Conservation (phyloP, 2,329 filamentous ascomycete genomes). For the Beauveria brongniartii region DNA sequence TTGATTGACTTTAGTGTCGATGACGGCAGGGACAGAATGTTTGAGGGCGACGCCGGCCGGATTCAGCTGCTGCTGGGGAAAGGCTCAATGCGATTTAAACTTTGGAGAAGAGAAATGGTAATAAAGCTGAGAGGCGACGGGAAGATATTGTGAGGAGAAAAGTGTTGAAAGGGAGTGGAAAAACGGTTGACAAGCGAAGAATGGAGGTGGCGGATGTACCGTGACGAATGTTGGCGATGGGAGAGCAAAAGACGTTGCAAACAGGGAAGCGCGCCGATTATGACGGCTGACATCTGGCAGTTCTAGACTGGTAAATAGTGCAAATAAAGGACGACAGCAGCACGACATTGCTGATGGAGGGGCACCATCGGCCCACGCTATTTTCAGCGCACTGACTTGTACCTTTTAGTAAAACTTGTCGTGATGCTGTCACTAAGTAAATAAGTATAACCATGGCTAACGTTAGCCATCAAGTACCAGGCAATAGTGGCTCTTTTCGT, state of each 20-base stretch:
- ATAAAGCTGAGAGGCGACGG: background rate
- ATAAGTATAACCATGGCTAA: background rate
- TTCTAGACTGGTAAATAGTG: background rate
- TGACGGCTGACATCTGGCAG: background rate
- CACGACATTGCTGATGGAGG: background rate
- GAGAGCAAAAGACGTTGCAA: background rate
- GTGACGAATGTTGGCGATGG: background rate
- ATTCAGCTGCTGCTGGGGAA: background rate
- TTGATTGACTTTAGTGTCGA: background rate
- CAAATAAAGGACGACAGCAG: background rate
- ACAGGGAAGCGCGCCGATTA: slow-evolving; percentile 6
- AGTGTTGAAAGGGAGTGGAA: background rate
- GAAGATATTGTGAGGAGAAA: background rate
- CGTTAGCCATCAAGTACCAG: background rate
- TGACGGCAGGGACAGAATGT: background rate
- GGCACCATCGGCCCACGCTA: background rate
- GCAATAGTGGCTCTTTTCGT: too few species aligned
- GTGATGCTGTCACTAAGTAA: background rate
- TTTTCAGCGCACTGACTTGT: background rate
- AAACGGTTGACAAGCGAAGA: background rate
- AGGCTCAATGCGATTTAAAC: background rate
- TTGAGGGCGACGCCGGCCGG: background rate
- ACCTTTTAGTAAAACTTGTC: background rate
- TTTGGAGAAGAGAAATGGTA: background rate
- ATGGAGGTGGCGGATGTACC: background rate